phyloP scores from a whole-genome alignment of 2,329 filamentous ascomycete genomes.

The Triangularia verruculosa region DNA sequence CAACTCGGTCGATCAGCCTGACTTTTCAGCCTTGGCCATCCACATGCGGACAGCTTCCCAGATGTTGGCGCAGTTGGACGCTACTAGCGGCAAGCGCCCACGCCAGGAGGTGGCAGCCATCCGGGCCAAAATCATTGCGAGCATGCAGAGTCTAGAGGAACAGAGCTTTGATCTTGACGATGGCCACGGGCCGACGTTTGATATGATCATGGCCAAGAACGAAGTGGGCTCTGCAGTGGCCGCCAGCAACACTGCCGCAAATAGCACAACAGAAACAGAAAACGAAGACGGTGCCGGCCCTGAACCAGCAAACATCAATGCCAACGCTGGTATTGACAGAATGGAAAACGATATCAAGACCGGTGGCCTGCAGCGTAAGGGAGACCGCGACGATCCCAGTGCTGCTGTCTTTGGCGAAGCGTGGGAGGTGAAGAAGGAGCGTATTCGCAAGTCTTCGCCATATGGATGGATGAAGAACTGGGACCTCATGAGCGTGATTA shows the following conservation, averaged over 20 bases:
- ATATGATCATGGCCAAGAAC: conserved; percentile 75
- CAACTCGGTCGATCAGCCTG: conserved; percentile 64
- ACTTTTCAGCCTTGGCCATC: conserved; percentile 78
- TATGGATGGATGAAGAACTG: conserved; percentile 90
- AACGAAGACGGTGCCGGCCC: conserved; percentile 51
- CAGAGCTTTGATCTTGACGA: conserved; percentile 79
- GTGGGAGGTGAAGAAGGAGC: conserved; percentile 80
- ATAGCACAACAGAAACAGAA: conserved; percentile 47
- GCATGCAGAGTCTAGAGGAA: conserved; percentile 84
- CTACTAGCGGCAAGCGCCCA: conserved; percentile 75
- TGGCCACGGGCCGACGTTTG: conserved; percentile 70
- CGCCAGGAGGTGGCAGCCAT: conserved; percentile 80
- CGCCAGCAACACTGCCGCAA: conserved; percentile 32
- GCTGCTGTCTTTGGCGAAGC: conserved; percentile 84
- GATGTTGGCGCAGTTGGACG: conserved; percentile 80
- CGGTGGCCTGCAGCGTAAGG: conserved; percentile 74
- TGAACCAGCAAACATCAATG: conserved; percentile 48
- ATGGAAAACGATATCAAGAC: conserved; percentile 92
- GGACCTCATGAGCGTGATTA: conserved; percentile 82
- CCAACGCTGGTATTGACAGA: conserved; percentile 71
- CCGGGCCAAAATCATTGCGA: conserved; percentile 81
- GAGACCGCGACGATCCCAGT: conserved; percentile 80
- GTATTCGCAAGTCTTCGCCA: conserved; percentile 76
- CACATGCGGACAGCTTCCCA: conserved; percentile 86
- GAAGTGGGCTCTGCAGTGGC: conserved; percentile 45